phyloP scores from a whole-genome alignment of 2,329 filamentous ascomycete species.

The Clathrospora elynae region DNA sequence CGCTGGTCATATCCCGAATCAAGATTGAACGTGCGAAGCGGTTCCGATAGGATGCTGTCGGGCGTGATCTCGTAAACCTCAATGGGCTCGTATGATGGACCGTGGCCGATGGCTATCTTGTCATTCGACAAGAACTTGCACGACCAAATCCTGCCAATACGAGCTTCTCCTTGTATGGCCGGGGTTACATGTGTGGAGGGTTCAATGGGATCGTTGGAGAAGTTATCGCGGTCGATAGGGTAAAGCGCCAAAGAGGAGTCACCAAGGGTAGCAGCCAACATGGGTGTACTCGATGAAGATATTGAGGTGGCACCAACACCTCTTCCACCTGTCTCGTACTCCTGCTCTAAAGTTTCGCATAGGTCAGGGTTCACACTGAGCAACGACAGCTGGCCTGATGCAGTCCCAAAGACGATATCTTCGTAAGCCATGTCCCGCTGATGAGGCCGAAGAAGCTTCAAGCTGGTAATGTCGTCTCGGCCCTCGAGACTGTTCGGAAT shows the following conservation, averaged over 20 bases:
- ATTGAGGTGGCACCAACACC: slow-evolving; percentile 57
- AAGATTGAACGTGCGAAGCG: slow-evolving; percentile 50
- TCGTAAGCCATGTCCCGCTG: slow-evolving; percentile 49
- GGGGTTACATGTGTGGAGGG: slow-evolving; percentile 27
- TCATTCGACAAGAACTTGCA: slow-evolving; percentile 59
- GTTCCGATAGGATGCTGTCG: slow-evolving; percentile 48
- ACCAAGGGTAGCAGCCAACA: slow-evolving; percentile 60
- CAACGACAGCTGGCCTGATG: slow-evolving; percentile 58
- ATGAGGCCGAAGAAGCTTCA: slow-evolving; percentile 58
- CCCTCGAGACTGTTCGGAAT: slow-evolving; percentile 58
- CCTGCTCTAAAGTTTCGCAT: slow-evolving; percentile 22
- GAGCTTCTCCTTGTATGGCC: slow-evolving; percentile 15
- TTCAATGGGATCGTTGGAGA: slow-evolving; percentile 32
- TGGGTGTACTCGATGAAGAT: slow-evolving; percentile 46
- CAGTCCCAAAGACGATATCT: slow-evolving; percentile 61
- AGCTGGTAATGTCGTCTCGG: slow-evolving; percentile 63
- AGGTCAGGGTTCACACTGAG: slow-evolving; percentile 27
- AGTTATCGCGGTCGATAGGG: slow-evolving; percentile 35
- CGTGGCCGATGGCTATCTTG: slow-evolving; percentile 58
- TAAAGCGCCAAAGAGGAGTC: slow-evolving; percentile 56
- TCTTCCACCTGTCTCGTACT: slow-evolving; percentile 51
- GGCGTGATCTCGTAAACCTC: slow-evolving; percentile 58
- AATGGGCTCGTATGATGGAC: slow-evolving; percentile 52
- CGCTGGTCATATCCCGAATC: too few relatives aligned
- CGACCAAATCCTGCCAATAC: slow-evolving; percentile 52